A percentile compares a stretch with the other conserved stretches of the same genome.
Evolutionary conservation across 805 yeast species (phyloP).

Genomic region (Teunomyces atbi): DNA sequence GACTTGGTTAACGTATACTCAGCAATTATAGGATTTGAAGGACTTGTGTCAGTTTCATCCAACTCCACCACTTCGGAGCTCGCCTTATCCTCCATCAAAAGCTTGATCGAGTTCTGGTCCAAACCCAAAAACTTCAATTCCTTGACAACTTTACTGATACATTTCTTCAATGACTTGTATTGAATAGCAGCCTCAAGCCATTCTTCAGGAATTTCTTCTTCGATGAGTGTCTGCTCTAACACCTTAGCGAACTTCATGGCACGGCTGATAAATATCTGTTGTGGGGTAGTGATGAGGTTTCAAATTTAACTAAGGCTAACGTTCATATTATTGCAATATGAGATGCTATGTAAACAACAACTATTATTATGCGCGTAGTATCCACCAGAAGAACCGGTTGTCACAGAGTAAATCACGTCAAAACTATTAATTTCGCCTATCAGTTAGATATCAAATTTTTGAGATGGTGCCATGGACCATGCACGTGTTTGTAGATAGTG

Average conservation of each 20-base stretch:
- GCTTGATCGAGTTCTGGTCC: constrained; percentile 42
- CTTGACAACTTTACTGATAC: constrained; percentile 60
- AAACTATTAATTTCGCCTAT: background rate
- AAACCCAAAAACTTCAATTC: constrained; percentile 63
- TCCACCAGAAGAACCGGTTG: background rate
- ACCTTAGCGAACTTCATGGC: constrained; percentile 75
- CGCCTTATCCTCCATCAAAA: constrained; percentile 30
- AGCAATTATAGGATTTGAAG: constrained; percentile 41
- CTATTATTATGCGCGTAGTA: background rate
- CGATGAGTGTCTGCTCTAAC: constrained; percentile 59
- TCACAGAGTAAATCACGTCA: background rate
- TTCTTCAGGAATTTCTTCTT: constrained; percentile 60
- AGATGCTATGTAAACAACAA: too few relatives aligned
- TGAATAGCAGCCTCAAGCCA: constrained; percentile 72
- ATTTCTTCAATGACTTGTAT: constrained; percentile 67
- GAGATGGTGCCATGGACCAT: background rate
- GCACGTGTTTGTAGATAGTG: background rate
- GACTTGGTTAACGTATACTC: constrained; percentile 39
- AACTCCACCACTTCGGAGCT: constrained; percentile 29
- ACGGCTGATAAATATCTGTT: background rate
- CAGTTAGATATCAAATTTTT: background rate
- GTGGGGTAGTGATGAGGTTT: background rate
- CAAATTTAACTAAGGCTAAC: background rate
- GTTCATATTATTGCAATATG: too few relatives aligned
- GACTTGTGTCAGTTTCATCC: constrained; percentile 29